Base-by-base conservation (phyloP, 169 alveolate genomes). In the Babesia bigemina region DNA sequence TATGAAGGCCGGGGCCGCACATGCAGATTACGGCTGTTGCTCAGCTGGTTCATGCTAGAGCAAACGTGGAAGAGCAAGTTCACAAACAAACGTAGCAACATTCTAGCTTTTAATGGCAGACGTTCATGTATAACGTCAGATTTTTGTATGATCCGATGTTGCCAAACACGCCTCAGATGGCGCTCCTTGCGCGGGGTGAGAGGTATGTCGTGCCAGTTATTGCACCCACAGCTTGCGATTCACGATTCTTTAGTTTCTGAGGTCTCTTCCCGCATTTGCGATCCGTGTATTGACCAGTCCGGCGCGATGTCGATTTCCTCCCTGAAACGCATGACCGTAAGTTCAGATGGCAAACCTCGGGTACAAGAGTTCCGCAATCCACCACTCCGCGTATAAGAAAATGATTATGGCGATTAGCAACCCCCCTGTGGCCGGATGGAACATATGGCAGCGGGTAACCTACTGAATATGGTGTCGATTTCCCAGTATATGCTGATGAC, bases 221-320 rank as follows among this genome's bases (percentile, higher is more conserved):
- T 33, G 39, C 39, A 6, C 6, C 39, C 2, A 33, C 39, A 33
- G 39, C 39, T 33, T 33, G 39, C 39, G 39, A 33, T 33, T 33
- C 39, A 33, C 39, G 39, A 33, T 6, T 33, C 39, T 6, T 33
- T 33, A 33, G 2, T 33, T 33, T 33, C 39, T 2, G 6, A 33
- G 39, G 2, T 33, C 39, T 33, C 39, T 33, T 33, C 39, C 39
- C 6, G 39, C 39, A 6, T 33, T 33, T 33, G 11, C 11, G 36
- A 26, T 13, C 33, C 16, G 16, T 17, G 61, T 2, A 21, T 47
- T 7, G 87, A 61, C 87, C 87, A 79, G 29, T 79, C 60, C 16
- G 87, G 84, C 7, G 87, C 65, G 49, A 69, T 24, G 62, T 79
- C 87, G 47, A 79, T 69, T 44, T 79, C 84, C 26, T 60, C 53